These are phyloP conservation scores for Candida sanyiensis DNA, from an alignment of 805 yeast genomes.

Conservation along the genomic window DNA sequence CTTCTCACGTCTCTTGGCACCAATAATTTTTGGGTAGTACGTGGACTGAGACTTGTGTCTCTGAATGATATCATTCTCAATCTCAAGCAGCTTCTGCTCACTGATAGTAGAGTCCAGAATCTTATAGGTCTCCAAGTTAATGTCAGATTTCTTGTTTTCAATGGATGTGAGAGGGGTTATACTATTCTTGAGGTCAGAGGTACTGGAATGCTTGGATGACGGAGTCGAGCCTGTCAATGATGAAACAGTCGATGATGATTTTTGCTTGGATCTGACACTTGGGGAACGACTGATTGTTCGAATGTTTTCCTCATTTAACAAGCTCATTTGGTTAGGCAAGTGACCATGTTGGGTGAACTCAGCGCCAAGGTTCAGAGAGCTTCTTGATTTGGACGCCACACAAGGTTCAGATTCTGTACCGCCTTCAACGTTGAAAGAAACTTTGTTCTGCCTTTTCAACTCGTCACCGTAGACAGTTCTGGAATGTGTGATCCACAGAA, in stretches of 20 bases:
- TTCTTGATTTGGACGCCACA: background rate
- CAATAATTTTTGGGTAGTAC: constrained; percentile 43
- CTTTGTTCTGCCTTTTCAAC: constrained; percentile 13
- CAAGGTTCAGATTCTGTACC: background rate
- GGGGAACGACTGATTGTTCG: constrained; percentile 25
- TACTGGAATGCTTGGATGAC: constrained; percentile 10
- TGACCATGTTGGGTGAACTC: constrained; percentile 29
- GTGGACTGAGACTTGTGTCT: constrained; percentile 32
- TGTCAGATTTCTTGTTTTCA: constrained; percentile 6
- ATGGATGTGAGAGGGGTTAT: background rate
- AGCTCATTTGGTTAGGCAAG: constrained; percentile 35
- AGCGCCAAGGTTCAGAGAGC: constrained; percentile 20
- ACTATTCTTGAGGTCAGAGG: constrained; percentile 4
- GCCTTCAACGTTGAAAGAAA: constrained; percentile 14
- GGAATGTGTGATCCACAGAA: constrained; percentile 85
- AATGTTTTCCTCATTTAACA: constrained; percentile 34
- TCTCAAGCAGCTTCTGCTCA: constrained; percentile 38
- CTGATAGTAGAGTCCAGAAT: constrained; percentile 15
- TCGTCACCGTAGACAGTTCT: constrained; percentile 33
- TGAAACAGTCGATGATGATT: constrained; percentile 16
- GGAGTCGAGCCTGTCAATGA: constrained; percentile 10
- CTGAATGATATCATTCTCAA: constrained; percentile 42
- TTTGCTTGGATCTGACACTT: constrained; percentile 20
- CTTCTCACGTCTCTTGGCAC: constrained; percentile 64
- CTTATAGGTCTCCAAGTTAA: constrained; percentile 15